phyloP scores from a whole-genome alignment of 106 monocot species.

The Allium sativum region DNA sequence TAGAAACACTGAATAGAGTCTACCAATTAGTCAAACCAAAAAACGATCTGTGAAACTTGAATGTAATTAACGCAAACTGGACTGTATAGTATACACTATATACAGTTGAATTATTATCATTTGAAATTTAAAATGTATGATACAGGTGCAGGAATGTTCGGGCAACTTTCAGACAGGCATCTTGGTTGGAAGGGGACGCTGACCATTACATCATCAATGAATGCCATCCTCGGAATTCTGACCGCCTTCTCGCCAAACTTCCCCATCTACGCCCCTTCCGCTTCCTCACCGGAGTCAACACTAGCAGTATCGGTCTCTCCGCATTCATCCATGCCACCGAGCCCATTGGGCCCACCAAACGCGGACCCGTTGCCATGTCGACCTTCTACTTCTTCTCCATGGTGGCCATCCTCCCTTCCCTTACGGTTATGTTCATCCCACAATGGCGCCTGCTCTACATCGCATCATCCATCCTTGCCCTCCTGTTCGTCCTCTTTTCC shows the following conservation, averaged over 20 bases:
- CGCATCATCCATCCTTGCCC: constrained; percentile 51
- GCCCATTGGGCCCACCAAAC: constrained; percentile 52
- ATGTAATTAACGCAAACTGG: too few relatives aligned
- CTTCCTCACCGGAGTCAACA: constrained; percentile 69
- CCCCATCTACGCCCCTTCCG: constrained; percentile 54
- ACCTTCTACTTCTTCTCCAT: constrained; percentile 90
- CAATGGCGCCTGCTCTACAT: constrained; percentile 66
- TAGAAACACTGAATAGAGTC: too few relatives aligned
- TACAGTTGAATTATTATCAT: too few relatives aligned
- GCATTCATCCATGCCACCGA: constrained; percentile 88
- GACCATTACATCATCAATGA: constrained; percentile 24
- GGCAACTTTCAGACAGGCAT: constrained; percentile 73
- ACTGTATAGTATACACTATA: too few relatives aligned
- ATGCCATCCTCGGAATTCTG: constrained; percentile 48
- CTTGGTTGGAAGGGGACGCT: constrained; percentile 67
- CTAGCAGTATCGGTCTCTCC: constrained; percentile 68
- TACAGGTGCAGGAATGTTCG: constrained; percentile 82
- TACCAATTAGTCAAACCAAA: too few relatives aligned
- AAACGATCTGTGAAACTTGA: too few relatives aligned
- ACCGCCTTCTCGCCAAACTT: constrained; percentile 60
- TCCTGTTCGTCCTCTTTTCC: constrained; percentile 38
- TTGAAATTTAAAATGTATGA: neutral
- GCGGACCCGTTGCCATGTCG: constrained; percentile 64
- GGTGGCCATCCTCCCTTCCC: constrained; percentile 40
- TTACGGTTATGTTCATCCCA: constrained; percentile 23